Evolutionary conservation across 805 yeast genomes (phyloP).

Genomic region (Candida glaebosa): DNA sequence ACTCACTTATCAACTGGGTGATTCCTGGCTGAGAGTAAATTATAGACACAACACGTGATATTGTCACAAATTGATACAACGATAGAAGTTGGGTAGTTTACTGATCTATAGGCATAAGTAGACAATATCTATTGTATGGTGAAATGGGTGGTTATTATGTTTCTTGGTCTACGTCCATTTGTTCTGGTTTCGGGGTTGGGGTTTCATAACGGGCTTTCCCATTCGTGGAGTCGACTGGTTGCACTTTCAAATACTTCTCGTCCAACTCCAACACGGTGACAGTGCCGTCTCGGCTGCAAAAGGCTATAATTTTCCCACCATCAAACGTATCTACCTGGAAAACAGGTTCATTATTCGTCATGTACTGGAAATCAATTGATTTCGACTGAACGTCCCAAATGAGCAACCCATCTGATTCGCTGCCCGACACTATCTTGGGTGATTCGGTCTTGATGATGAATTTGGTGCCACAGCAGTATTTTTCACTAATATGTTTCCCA

Average conservation of each 20-base stretch:
- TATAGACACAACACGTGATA: too few relatives aligned
- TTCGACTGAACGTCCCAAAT: slow-evolving; percentile 71
- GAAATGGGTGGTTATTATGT: neutral
- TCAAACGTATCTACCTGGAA: slow-evolving; percentile 39
- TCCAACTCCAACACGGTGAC: slow-evolving; percentile 20
- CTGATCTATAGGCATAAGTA: too few relatives aligned
- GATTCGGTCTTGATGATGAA: slow-evolving; percentile 39
- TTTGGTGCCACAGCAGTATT: slow-evolving; percentile 49
- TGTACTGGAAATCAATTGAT: slow-evolving; percentile 34
- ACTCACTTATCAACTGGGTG: too few relatives aligned
- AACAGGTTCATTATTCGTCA: slow-evolving; percentile 22
- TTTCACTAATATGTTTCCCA: slow-evolving; percentile 40
- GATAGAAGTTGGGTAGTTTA: too few relatives aligned
- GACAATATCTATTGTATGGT: too few relatives aligned
- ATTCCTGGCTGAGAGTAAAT: too few relatives aligned
- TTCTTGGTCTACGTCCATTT: neutral
- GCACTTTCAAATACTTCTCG: slow-evolving; percentile 6
- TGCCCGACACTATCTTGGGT: slow-evolving; percentile 56
- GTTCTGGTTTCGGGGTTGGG: slow-evolving; percentile 2
- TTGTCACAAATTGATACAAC: too few relatives aligned
- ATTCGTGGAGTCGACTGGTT: neutral
- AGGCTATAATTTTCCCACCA: slow-evolving; percentile 34
- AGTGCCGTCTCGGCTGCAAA: slow-evolving; percentile 22
- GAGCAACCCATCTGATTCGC: slow-evolving; percentile 50
- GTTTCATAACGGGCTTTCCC: neutral